Evolutionary conservation across 176 grass and related monocot genomes (phyloP).

Genomic region (Zea luxurians): DNA sequence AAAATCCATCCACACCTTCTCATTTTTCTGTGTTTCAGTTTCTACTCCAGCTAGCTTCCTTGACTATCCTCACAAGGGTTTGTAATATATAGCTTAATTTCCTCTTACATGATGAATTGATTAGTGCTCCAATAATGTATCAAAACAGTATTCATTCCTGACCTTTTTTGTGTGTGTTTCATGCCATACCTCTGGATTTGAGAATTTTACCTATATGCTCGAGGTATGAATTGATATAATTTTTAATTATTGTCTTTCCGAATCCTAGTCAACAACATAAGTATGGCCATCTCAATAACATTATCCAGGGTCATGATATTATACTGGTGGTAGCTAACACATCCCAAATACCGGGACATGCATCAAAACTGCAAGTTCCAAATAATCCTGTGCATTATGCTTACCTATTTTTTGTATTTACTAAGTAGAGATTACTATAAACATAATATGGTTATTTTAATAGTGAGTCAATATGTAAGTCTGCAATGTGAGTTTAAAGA

Average conservation of each 20-base stretch:
- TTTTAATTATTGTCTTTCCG: not conserved
- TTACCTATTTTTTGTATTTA: slow-evolving; percentile 7
- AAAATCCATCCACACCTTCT: not conserved
- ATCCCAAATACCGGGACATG: too few relatives aligned
- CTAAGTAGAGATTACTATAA: not conserved
- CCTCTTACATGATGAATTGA: not conserved
- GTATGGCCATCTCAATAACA: too few relatives aligned
- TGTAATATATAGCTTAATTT: not conserved
- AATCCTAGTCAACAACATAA: not conserved
- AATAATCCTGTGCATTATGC: too few relatives aligned
- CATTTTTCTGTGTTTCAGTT: slow-evolving; percentile 42
- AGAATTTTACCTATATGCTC: slow-evolving; percentile 77
- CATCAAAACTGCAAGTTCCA: too few relatives aligned
- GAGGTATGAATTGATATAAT: slow-evolving; percentile 47
- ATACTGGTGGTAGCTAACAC: too few relatives aligned
- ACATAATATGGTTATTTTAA: slow-evolving; percentile 18
- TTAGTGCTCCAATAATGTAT: not conserved
- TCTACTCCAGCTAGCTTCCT: slow-evolving; percentile 62
- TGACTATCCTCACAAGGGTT: slow-evolving; percentile 83
- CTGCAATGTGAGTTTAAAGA: slow-evolving; percentile 67
- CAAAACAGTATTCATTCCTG: not conserved
- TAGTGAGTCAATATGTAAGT: slow-evolving; percentile 60
- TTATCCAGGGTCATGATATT: too few relatives aligned
- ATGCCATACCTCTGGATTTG: slow-evolving; percentile 53
- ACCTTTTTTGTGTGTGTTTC: not conserved